These are phyloP conservation scores for Leavenworthia alabamica DNA, from an alignment of 345 rosid species.

Conservation along the genomic window DNA sequence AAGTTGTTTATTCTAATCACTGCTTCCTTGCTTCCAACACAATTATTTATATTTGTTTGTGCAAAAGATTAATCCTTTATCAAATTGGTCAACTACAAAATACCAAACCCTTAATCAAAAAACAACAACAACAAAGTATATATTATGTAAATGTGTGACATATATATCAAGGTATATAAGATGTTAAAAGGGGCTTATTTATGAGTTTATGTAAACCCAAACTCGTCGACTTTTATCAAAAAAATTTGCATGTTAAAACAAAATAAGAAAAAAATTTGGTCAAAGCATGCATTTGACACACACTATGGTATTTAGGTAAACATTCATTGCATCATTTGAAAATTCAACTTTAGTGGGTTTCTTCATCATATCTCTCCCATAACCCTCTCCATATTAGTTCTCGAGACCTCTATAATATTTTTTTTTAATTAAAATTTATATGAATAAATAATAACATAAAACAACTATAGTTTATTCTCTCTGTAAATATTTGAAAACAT, in stretches of 20 bases:
- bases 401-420: neutral
- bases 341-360: constrained; percentile 24
- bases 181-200: neutral
- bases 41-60: neutral
- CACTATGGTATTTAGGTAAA: constrained; percentile 18
- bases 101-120: neutral
- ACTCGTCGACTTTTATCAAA: constrained; percentile 26
- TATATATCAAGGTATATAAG: neutral
- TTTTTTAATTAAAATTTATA: neutral
- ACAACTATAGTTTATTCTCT: neutral
- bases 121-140: neutral
- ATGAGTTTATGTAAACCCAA: constrained; percentile 7
- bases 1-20: constrained; percentile 6
- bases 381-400: constrained; percentile 15
- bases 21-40: constrained; percentile 35
- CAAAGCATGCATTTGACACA: constrained; percentile 29
- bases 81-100: neutral
- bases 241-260: neutral
- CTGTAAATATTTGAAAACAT: neutral
- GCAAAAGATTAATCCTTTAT: constrained; percentile 6
- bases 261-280: constrained; percentile 19
- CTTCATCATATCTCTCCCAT: constrained; percentile 33
- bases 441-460: neutral
- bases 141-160: neutral
- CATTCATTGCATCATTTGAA: constrained; percentile 36